Evolutionary conservation across 2,329 filamentous ascomycete genomes (phyloP).

Genomic region (Fusarium sp.): DNA sequence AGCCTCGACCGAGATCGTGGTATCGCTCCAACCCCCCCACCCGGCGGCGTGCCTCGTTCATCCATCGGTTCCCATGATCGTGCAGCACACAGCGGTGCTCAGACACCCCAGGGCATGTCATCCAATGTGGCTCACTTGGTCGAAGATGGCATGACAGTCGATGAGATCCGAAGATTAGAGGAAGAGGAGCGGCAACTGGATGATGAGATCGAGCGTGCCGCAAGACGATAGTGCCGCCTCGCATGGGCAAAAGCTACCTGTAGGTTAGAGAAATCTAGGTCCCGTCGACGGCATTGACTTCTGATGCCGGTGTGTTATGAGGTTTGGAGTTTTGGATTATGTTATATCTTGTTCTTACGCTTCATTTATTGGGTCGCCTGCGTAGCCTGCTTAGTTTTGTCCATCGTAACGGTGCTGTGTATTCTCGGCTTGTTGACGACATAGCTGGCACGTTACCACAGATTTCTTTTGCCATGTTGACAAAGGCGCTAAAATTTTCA

Average conservation of each 20-base stretch:
- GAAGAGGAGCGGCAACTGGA: constrained; percentile 68
- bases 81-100: constrained; percentile 25
- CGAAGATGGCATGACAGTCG: constrained; percentile 69
- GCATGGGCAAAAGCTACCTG: constrained; percentile 7
- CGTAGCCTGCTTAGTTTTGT: constrained; percentile 24
- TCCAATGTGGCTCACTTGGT: constrained; percentile 61
- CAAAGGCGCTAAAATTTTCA: neutral
- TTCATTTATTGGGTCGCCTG: constrained; percentile 16
- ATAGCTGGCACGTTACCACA: constrained; percentile 15
- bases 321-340: constrained; percentile 40
- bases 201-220: constrained; percentile 62
- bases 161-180: constrained; percentile 64
- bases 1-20: constrained; percentile 17
- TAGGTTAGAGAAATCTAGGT: neutral
- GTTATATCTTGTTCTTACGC: constrained; percentile 10
- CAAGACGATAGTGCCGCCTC: constrained; percentile 36
- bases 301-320: constrained; percentile 22
- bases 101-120: constrained; percentile 46
- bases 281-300: constrained; percentile 4
- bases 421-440: neutral
- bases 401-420: constrained; percentile 20
- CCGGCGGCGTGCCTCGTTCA: constrained; percentile 17
- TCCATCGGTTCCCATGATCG: constrained; percentile 30
- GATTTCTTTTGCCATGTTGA: constrained; percentile 18
- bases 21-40: constrained; percentile 11